Evolutionary conservation across 306 rosid genomes (phyloP), one percentile per base, ranked within the genome.

Genomic region (Citrullus colocynthis): DNA sequence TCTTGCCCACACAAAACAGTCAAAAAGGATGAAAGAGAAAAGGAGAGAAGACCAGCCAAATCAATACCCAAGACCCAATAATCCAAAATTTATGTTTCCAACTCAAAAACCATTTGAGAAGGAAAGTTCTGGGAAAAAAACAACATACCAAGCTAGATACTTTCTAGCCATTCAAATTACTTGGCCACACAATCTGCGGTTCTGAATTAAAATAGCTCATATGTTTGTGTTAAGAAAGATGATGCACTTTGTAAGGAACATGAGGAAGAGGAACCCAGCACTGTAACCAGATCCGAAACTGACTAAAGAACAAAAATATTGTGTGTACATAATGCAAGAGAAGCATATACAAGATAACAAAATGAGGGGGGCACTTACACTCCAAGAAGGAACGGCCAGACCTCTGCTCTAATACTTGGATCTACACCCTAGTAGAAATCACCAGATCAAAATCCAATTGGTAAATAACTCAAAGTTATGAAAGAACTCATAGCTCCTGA

Each of bases 381-480:
- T 96, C 99, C 99, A 69, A 96, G 93, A 44, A 96, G 97, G 83
- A 91, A 96, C 45, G 99, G 98, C 99, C 99, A 96, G 82, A 93
- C 99, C 82, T 93, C 98, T 34, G 94, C 86, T 76, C 98, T 88
- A 58, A 96, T 91, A 84, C 93, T 81, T 67, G 97, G 96, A 86
- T 96, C 97, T 80, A 93, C 92, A 74, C 98, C 99, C 99, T 96
- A 84, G 73, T 62, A 88, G 55, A 82, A 76, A 63, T 44, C 54
- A 80, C 12, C 72, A 36, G 18, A 72, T 65, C 75, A 86, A 75
- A 85, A 72, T 73, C 78, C 76, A 64, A 86, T 39, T 7, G 0
- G 45, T 52, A 37, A 5, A 37, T 60, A 69, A 37, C 32, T 61
- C 48, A 62, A 82, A 80, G 79, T 62, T 61, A 49, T 17, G 67